These are phyloP conservation scores for Austroboletus rostrupii DNA, from an alignment of 1,284 basidiomycete species.

Conservation along the genomic window DNA sequence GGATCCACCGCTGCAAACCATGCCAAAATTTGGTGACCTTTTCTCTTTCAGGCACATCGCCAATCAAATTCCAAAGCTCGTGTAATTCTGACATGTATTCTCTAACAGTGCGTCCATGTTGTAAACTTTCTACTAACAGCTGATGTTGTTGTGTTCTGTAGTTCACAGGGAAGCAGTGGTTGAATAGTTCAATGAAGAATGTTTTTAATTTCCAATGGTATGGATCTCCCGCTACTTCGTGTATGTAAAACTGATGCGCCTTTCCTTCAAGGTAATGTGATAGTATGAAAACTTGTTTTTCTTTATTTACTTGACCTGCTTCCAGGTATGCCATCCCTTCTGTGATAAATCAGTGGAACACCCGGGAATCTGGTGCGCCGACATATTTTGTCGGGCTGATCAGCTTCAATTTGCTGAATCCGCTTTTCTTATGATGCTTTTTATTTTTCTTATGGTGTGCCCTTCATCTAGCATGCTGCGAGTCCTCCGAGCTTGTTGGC, in stretches of 20 bases:
- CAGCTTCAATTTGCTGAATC: constrained; percentile 19
- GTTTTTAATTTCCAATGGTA: constrained; percentile 17
- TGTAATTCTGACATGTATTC: constrained; percentile 23
- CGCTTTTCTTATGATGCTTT: no score
- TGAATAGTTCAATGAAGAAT: constrained; percentile 30
- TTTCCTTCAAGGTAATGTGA: constrained; percentile 32
- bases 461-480: no score
- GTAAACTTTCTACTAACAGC: constrained; percentile 18
- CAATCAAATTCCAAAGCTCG: constrained; percentile 27
- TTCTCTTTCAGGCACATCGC: constrained; percentile 19
- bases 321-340: constrained; percentile 29
- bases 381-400: constrained; percentile 29
- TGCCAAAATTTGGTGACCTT: constrained; percentile 34
- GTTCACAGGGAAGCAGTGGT: constrained; percentile 29
- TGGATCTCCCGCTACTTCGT: constrained; percentile 26
- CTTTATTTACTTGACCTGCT: constrained; percentile 20
- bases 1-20: constrained; percentile 27
- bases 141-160: constrained; percentile 10
- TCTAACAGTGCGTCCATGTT: constrained; percentile 17
- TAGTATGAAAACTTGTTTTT: constrained; percentile 24
- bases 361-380: constrained; percentile 22
- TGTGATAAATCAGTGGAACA: constrained; percentile 29
- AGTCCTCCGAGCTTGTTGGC: no score
- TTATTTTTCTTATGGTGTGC: no score
- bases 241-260: constrained; percentile 39